Percentiles rank a stretch among this genome's conserved stretches.
These are phyloP conservation scores for Mycena polygramma DNA, from an alignment of 768 basidiomycete species.

Conservation along the genomic window DNA sequence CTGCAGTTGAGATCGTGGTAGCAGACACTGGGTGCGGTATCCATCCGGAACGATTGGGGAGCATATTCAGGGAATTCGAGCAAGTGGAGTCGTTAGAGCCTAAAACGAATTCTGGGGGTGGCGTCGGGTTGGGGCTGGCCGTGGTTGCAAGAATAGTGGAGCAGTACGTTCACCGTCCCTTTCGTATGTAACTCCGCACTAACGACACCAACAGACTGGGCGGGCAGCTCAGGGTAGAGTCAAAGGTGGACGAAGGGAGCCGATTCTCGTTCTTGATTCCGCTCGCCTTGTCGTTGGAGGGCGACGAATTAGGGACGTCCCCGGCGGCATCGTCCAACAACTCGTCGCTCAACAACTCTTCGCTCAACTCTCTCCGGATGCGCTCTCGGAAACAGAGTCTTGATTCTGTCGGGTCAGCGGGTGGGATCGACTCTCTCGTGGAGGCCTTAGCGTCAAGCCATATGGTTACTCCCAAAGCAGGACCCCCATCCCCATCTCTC, in stretches of 20 bases:
- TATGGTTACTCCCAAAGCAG: slow-evolving; percentile 38
- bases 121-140: slow-evolving; percentile 79
- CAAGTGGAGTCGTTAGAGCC: slow-evolving; percentile 72
- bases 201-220: slow-evolving; percentile 54
- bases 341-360: slow-evolving; percentile 44
- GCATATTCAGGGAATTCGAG: slow-evolving; percentile 85
- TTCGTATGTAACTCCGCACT: neutral
- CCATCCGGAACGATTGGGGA: slow-evolving; percentile 71
- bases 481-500: slow-evolving; percentile 16
- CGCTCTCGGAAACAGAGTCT: slow-evolving; percentile 46
- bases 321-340: slow-evolving; percentile 33
- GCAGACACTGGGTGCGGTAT: slow-evolving; percentile 84
- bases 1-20: slow-evolving; percentile 77
- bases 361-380: slow-evolving; percentile 32
- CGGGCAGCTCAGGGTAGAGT: slow-evolving; percentile 85
- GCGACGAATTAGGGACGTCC: slow-evolving; percentile 39
- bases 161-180: slow-evolving; percentile 49
- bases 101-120: slow-evolving; percentile 51
- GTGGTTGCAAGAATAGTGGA: slow-evolving; percentile 86
- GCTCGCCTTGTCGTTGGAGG: slow-evolving; percentile 58
- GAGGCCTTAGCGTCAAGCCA: slow-evolving; percentile 59
- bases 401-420: slow-evolving; percentile 42
- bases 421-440: slow-evolving; percentile 62
- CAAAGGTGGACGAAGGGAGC: slow-evolving; percentile 73
- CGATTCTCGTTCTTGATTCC: slow-evolving; percentile 81